Evolutionary conservation across 1,139 yeast genomes (phyloP).

Genomic region (Kodamaea derodonti): DNA sequence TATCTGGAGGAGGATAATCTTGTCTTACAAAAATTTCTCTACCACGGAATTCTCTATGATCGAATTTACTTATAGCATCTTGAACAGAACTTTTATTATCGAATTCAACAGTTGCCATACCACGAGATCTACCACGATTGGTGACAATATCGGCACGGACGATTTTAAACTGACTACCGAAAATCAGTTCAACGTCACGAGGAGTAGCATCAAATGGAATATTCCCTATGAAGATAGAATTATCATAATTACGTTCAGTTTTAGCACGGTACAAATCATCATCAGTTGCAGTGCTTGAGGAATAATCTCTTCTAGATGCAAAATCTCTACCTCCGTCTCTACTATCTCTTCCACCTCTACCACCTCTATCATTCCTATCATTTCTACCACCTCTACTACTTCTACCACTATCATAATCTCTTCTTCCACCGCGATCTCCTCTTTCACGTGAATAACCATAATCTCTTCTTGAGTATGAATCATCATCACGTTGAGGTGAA

Average conservation of each 20-base stretch:
- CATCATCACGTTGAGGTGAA: constrained; percentile 17
- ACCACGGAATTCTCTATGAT: constrained; percentile 65
- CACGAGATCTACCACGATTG: constrained; percentile 79
- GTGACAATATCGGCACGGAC: constrained; percentile 84
- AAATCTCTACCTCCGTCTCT: constrained; percentile 21
- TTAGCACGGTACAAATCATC: constrained; percentile 33
- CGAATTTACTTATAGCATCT: constrained; percentile 68
- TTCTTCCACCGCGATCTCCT: constrained; percentile 14
- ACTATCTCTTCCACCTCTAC: constrained; percentile 16
- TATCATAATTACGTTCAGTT: constrained; percentile 63
- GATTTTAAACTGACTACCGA: constrained; percentile 64
- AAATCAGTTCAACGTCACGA: constrained; percentile 56
- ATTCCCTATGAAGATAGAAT: constrained; percentile 71
- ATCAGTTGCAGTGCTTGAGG: constrained; percentile 15
- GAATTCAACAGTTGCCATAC: constrained; percentile 94
- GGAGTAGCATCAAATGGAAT: constrained; percentile 64
- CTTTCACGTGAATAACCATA: constrained; percentile 23
- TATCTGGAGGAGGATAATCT: constrained; percentile 75
- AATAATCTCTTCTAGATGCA: constrained; percentile 22
- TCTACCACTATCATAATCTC: constrained; percentile 19
- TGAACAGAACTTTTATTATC: constrained; percentile 63
- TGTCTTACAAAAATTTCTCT: constrained; percentile 89
- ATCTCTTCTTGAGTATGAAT: constrained; percentile 17
- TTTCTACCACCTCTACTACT: constrained; percentile 22
- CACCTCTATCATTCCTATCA: constrained; percentile 17